These are phyloP conservation scores for Pinus tabuliformis DNA, from an alignment of 75 land plant species.

Conservation along the genomic window DNA sequence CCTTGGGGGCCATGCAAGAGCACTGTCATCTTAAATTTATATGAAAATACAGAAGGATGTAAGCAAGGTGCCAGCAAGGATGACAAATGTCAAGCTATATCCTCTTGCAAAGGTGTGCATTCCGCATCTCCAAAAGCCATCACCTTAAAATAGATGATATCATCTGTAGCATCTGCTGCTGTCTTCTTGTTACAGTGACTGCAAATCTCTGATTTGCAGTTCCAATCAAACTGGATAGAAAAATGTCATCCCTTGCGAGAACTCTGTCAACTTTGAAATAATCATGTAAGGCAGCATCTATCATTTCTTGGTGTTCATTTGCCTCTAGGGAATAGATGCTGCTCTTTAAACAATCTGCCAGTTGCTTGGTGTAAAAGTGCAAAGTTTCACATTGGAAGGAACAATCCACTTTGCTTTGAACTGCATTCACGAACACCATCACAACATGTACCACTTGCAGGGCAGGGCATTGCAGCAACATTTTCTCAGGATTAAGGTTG, in stretches of 20 bases:
- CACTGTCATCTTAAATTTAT: slow-evolving; percentile 58
- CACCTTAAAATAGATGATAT: slow-evolving; percentile 60
- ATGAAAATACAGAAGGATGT: slow-evolving; percentile 59
- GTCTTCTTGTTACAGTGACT: slow-evolving; percentile 27
- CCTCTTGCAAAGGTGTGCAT: not conserved
- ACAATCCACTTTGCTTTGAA: too few relatives aligned
- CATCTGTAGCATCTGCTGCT: not conserved
- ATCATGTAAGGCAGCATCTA: slow-evolving; percentile 63
- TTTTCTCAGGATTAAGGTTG: too few relatives aligned
- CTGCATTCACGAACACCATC: too few relatives aligned
- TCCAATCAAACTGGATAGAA: slow-evolving; percentile 42
- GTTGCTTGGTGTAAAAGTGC: too few relatives aligned
- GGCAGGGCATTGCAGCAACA: too few relatives aligned
- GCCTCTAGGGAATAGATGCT: slow-evolving; percentile 21
- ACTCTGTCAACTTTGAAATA: slow-evolving; percentile 70
- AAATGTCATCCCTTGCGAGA: slow-evolving; percentile 74
- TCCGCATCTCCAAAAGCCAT: too few relatives aligned
- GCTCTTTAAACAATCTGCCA: slow-evolving; percentile 23
- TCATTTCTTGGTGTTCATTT: slow-evolving; percentile 57
- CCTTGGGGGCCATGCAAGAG: slow-evolving; percentile 74
- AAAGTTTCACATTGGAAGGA: too few relatives aligned
- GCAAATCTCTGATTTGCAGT: slow-evolving; percentile 48
- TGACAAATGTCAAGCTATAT: slow-evolving; percentile 46
- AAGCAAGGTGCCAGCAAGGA: slow-evolving; percentile 65
- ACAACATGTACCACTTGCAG: too few relatives aligned